These are phyloP conservation scores for Ophiocordyceps camponoti-saundersi DNA, from an alignment of 2,329 filamentous ascomycete genomes.

Conservation along the genomic window DNA sequence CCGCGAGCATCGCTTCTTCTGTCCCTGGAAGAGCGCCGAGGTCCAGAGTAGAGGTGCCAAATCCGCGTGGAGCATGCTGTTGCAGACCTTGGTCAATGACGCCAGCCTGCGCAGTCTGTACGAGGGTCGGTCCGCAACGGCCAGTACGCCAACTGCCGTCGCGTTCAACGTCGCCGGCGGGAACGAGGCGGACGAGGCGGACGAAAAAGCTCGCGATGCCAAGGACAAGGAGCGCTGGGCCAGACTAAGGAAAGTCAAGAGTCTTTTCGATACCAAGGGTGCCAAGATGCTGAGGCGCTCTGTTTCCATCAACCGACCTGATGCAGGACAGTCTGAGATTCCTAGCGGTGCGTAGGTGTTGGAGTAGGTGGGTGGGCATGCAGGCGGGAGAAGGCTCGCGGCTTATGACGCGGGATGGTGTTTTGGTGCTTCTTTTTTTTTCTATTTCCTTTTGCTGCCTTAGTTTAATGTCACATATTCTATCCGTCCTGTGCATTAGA, in stretches of 20 bases:
- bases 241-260: conserved; percentile 54
- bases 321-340: conserved; percentile 15
- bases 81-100: conserved; percentile 40
- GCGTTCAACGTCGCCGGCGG: conserved; percentile 2
- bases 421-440: too few relatives aligned
- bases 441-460: too few relatives aligned
- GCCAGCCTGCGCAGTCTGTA: conserved; percentile 29
- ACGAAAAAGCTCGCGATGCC: conserved; percentile 27
- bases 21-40: conserved; percentile 55
- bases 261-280: conserved; percentile 49
- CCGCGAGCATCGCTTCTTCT: conserved; percentile 66
- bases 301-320: conserved; percentile 19
- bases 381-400: conserved; percentile 2
- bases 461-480: too few relatives aligned
- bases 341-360: background rate
- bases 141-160: background rate
- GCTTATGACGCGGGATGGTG: background rate
- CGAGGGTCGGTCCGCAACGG: conserved; percentile 13
- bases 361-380: too few relatives aligned
- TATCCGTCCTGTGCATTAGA: too few relatives aligned
- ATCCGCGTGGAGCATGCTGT: conserved; percentile 38
- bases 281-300: conserved; percentile 31
- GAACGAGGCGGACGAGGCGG: conserved; percentile 11
- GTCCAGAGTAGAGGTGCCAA: conserved; percentile 34
- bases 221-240: conserved; percentile 62